phyloP scores from a whole-genome alignment of 2,329 filamentous ascomycete genomes.

The Aquanectria penicillioides region DNA sequence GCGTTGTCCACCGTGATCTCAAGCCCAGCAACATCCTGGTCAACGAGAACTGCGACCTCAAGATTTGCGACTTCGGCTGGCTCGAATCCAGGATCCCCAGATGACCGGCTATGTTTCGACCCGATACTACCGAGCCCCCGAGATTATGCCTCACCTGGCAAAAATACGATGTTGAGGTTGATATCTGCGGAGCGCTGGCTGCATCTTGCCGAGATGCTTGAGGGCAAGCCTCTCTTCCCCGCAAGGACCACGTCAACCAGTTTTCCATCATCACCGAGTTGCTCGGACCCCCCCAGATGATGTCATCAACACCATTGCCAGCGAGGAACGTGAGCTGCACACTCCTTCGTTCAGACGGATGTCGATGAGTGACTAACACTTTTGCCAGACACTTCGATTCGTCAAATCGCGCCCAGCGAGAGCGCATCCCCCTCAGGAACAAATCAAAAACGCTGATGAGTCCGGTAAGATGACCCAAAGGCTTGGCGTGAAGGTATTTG shows the following conservation, averaged over 20 bases:
- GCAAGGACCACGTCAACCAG: constrained; percentile 99
- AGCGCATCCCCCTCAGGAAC: constrained; percentile 83
- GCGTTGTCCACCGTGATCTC: constrained; percentile 95
- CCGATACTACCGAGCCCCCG: constrained; percentile 96
- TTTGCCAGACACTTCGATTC: constrained; percentile 84
- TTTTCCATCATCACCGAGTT: constrained; percentile 99
- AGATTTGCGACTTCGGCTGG: constrained; percentile 99
- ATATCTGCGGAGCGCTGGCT: constrained; percentile 99
- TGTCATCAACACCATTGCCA: constrained; percentile 98
- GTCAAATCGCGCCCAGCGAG: constrained; percentile 97
- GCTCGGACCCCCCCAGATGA: constrained; percentile 96
- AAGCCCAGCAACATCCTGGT: constrained; percentile 99
- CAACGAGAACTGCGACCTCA: constrained; percentile 99
- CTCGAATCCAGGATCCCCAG: constrained; percentile 97
- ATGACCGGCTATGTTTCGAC: constrained; percentile 99
- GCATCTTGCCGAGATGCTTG: constrained; percentile 99
- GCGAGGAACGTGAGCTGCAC: constrained; percentile 83
- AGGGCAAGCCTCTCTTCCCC: constrained; percentile 97
- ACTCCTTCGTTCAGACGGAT: not conserved
- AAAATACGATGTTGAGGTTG: constrained; percentile 99
- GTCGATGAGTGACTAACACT: constrained; percentile 30
- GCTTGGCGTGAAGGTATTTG: not conserved
- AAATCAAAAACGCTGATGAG: constrained; percentile 95
- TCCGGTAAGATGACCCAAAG: constrained; percentile 65
- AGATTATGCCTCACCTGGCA: constrained; percentile 99